Conservation (phyloP, 1,139 yeast genomes). For the Kodamaea sp. region DNA sequence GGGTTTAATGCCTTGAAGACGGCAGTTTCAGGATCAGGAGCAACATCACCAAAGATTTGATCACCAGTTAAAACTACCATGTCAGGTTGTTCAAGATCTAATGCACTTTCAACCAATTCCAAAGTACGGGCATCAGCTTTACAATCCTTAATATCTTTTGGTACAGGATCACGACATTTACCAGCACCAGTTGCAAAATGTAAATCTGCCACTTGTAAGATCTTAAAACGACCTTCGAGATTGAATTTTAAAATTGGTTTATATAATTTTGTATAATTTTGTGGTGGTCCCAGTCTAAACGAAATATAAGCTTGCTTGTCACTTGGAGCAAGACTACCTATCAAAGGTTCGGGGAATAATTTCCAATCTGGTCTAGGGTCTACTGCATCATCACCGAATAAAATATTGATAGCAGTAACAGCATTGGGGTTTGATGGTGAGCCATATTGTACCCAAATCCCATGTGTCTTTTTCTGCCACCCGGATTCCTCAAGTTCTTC, state of each 20-base stretch:
- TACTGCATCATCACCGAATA: constrained; percentile 68
- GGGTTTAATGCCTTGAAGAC: constrained; percentile 75
- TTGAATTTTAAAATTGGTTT: constrained; percentile 25
- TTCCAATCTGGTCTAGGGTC: constrained; percentile 80
- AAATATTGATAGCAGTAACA: constrained; percentile 50
- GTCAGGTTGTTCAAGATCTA: constrained; percentile 75
- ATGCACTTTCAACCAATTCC: constrained; percentile 54
- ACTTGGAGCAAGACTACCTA: constrained; percentile 18
- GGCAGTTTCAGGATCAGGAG: constrained; percentile 79
- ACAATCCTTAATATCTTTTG: constrained; percentile 48
- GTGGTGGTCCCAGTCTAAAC: constrained; percentile 23
- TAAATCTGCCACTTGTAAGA: constrained; percentile 81
- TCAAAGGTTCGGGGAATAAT: constrained; percentile 29
- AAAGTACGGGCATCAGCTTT: constrained; percentile 72
- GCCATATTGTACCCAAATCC: constrained; percentile 52
- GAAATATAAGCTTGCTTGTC: constrained; percentile 28
- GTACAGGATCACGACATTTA: constrained; percentile 66
- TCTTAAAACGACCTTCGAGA: constrained; percentile 55
- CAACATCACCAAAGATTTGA: constrained; percentile 65
- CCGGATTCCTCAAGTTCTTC: constrained; percentile 30
- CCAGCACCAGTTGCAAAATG: constrained; percentile 82
- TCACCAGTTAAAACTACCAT: constrained; percentile 85
- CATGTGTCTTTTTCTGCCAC: constrained; percentile 36
- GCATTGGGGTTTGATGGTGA: constrained; percentile 21
- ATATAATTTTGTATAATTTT: constrained; percentile 22